Base-by-base conservation (phyloP, 1,284 basidiomycete species). In the Ceratobasidium sp. region DNA sequence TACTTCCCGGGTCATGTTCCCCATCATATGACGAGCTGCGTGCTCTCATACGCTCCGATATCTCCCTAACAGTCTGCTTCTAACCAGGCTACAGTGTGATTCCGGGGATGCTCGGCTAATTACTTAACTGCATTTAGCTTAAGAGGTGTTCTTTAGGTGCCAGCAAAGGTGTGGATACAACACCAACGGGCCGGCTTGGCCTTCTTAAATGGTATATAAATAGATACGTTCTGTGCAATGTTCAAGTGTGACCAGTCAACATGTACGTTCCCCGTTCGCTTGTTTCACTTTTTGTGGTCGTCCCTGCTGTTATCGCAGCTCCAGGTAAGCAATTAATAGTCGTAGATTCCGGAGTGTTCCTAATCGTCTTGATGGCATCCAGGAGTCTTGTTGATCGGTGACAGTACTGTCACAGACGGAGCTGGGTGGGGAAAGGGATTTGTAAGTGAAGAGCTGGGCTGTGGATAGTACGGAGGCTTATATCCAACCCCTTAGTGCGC, bases 371-470 rank as follows among this genome's bases (percentile, higher is more conserved):
- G 13, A 7, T 9, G 18, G 8, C n/a, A 28, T 26, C 16, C 26
- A 70, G 54, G 67, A 11, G 18, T 70, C 23, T 28, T 70, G 28
- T 38, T 70, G n/a, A 49, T 70, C 35, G 67, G 67, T 21, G 67
- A 70, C 38, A 70, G 67, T 38, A 70, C 67, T 28, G 67, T 70
- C 23, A 70, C 67, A 8, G 67, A 59, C 55, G 55, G 54, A 6
- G 67, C 67, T 23, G 67, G 66, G 55, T 69, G 66, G 66, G 67
- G 67, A 13, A 70, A 70, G 35, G 67, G 55, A 32, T 59, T 70
- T 23, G 54, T 70, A 43, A 59, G 67, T 57, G 21, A n/a, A 32
- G 16, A 30, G 23, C 14, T 47, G 11, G 8, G 5, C 21, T 28
- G n/a, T 13, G 11, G n/a, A 13, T 43, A 11, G 4, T 38, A 38